Evolutionary conservation across 441 rosid species (phyloP), one percentile per base, ranked within the genome.

Genomic region (Theobroma grandiflorum): DNA sequence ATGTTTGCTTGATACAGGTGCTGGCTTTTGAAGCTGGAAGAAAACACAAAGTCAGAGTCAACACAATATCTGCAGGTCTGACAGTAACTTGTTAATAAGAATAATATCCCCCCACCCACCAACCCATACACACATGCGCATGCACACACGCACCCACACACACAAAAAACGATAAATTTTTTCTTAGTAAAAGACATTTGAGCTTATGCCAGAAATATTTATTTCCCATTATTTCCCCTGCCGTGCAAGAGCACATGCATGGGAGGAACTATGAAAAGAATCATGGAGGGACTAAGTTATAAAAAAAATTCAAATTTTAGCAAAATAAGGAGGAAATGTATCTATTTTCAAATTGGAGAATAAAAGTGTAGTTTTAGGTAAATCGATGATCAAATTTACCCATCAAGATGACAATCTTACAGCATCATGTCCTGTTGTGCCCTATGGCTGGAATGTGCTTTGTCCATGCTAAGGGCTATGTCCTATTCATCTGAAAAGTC

Each of bases 21-120:
- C 85, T 97, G 77, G 99, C 99, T 79, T 95, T 92, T 79, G 99
- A 97, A 88, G 98, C 98, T 10, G 99, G 99, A 86, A 92, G 99
- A 81, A 95, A 97, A 82, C 88, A 90, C 89, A 91, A 85, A 84
- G 85, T 97, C 85, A 91, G 99, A 82, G 99, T 97, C 73, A 97
- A 97, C 90, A 88, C 99, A 3, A 97, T 92, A 79, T 92, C 96
- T 47, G 94, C 96, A 47, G 94, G 96, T 92, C 12, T 59, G 6
- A 91, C 9, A 6, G 16, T 63, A 55, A 8, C 50, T 40, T 20
- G n/a, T 22, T 76, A 57, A 38, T 38, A 40, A 73, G 65, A 57
- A 73, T 26, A 72, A 35, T 35, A 52, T n/a, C 15, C 6, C 42
- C 6, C 4, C 31, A n/a, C 75, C 35, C 8, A 22, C 6, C 4